phyloP scores from a whole-genome alignment of 805 yeast genomes.

The Clavispora fructus region DNA sequence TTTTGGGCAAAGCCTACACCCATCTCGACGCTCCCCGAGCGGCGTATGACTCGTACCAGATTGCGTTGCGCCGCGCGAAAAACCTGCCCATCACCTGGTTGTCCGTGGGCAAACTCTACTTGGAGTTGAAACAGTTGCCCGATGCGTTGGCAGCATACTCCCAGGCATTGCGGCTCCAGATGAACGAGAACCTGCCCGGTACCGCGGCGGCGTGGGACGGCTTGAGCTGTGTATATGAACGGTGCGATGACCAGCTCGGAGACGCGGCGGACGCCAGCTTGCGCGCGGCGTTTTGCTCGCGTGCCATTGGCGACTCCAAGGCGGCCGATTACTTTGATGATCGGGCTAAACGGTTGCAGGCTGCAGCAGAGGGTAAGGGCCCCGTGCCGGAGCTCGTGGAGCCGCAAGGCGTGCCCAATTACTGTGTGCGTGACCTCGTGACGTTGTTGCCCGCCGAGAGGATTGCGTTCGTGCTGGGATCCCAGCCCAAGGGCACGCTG shows the following conservation, averaged over 20 bases:
- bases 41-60: conserved; percentile 53
- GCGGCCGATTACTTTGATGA: conserved; percentile 39
- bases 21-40: conserved; percentile 41
- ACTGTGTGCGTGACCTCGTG: conserved; percentile 37
- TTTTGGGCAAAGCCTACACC: conserved; percentile 50
- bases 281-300: conserved; percentile 47
- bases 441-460: conserved; percentile 39
- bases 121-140: conserved; percentile 53
- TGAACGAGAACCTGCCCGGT: conserved; percentile 41
- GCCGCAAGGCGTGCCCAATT: conserved; percentile 45
- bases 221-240: conserved; percentile 54
- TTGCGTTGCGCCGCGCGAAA: conserved; percentile 49
- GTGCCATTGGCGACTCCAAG: conserved; percentile 40
- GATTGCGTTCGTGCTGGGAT: conserved; percentile 32
- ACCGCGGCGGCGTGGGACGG: conserved; percentile 66
- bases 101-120: conserved; percentile 57
- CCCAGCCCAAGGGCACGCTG: conserved; percentile 1
- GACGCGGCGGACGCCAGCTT: conserved; percentile 59
- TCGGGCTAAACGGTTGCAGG: conserved; percentile 38
- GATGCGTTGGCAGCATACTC: conserved; percentile 67
- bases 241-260: conserved; percentile 54
- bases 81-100: conserved; percentile 60
- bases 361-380: conserved; percentile 38
- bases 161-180: conserved; percentile 52
- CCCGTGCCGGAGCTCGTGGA: conserved; percentile 41